Conservation (phyloP, 2,329 filamentous ascomycete species). For the Lachnellula arida region DNA sequence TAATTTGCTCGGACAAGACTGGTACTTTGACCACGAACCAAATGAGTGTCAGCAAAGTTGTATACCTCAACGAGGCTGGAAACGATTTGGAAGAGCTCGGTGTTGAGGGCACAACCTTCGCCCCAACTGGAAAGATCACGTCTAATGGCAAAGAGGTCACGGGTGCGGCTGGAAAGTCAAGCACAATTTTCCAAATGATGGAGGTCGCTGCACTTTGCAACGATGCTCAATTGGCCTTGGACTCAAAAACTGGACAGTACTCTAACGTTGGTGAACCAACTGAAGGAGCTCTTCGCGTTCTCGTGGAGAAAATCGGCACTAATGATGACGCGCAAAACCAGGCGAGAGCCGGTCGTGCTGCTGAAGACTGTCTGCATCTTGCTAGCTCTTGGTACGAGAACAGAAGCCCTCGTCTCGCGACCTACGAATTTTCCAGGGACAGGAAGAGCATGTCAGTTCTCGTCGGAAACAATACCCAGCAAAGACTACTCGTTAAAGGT, state of each 20-base stretch:
- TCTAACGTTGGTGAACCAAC: conserved; percentile 90
- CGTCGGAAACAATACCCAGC: conserved; percentile 62
- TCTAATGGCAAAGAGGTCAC: conserved; percentile 62
- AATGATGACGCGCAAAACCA: conserved; percentile 46
- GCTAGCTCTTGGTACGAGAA: conserved; percentile 83
- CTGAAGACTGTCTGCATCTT: conserved; percentile 66
- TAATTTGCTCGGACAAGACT: conserved; percentile 99
- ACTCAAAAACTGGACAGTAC: conserved; percentile 68
- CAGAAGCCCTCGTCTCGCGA: conserved; percentile 69
- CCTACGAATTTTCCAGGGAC: conserved; percentile 95
- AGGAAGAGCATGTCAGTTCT: conserved; percentile 99
- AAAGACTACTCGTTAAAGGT: conserved; percentile 91
- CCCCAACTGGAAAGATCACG: conserved; percentile 71
- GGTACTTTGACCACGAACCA: conserved; percentile 97
- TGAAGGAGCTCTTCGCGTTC: conserved; percentile 83
- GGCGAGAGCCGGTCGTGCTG: conserved; percentile 41
- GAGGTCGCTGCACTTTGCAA: conserved; percentile 79
- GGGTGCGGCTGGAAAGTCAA: conserved; percentile 65
- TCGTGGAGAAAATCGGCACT: conserved; percentile 93
- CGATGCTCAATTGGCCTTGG: conserved; percentile 77
- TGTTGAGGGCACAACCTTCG: conserved; percentile 89
- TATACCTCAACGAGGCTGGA: conserved; percentile 73
- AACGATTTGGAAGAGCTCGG: conserved; percentile 77
- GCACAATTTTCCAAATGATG: conserved; percentile 73
- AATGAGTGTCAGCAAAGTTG: conserved; percentile 95